Evolutionary conservation across 495 filamentous ascomycete species (phyloP), one percentile per base, ranked within the genome.

Genomic region (Bryoglossum gracile): DNA sequence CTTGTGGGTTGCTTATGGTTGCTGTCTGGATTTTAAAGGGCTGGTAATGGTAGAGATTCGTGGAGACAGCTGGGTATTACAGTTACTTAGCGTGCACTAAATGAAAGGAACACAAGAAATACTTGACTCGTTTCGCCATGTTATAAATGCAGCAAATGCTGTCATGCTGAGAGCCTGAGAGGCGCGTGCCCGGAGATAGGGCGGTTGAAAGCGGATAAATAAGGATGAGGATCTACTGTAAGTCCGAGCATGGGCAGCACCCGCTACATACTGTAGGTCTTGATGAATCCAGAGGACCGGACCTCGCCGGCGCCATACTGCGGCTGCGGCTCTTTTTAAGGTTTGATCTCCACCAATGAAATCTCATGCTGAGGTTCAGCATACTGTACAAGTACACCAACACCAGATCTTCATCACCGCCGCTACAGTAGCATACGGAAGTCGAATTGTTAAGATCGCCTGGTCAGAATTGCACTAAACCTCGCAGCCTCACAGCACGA

Each of bases 401-500:
- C n/a, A n/a, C n/a, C n/a, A n/a, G n/a, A n/a, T n/a, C n/a, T n/a
- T n/a, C n/a, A n/a, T n/a, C n/a, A n/a, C n/a, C n/a, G n/a, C n/a
- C n/a, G n/a, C n/a, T n/a, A n/a, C n/a, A n/a, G n/a, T n/a, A n/a
- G n/a, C n/a, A n/a, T n/a, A n/a, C n/a, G n/a, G n/a, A n/a, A n/a
- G n/a, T n/a, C n/a, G n/a, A n/a, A n/a, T n/a, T n/a, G n/a, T n/a
- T n/a, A n/a, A n/a, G n/a, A n/a, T n/a, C n/a, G n/a, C n/a, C n/a
- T n/a, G n/a, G n/a, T n/a, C n/a, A n/a, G n/a, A 30, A 30, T 30
- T 5, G 26, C 26, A 30, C 26, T 24, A 24, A 45, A 45, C 30
- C 42, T 45, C 30, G 42, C 42, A 45, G 8, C 30, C 21, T 45
- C 42, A 8, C 24, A 45, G 42, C 42, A 45, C 30, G 42, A 26